Conservation (phyloP, 805 yeast species). For the Clavispora carvajalis region DNA sequence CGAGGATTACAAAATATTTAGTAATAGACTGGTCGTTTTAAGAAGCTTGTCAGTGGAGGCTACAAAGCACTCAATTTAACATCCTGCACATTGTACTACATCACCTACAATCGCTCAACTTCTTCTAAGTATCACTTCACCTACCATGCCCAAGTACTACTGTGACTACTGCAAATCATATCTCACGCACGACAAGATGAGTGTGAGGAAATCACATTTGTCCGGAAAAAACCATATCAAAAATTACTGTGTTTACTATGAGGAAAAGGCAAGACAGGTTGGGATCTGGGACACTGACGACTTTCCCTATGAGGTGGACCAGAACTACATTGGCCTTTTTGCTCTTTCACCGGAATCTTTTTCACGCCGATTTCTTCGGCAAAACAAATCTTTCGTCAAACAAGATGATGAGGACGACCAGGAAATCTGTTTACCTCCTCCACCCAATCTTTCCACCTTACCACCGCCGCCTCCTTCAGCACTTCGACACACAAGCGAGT, state of each 20-base stretch:
- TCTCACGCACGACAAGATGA: conserved; percentile 81
- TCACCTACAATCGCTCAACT: background rate
- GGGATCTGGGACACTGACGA: conserved; percentile 30
- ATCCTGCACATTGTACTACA: background rate
- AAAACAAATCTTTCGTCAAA: conserved; percentile 11
- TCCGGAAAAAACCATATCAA: conserved; percentile 72
- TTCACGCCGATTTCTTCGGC: conserved; percentile 7
- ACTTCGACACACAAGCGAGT: conserved; percentile 10
- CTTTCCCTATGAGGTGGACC: conserved; percentile 30
- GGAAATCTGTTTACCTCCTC: conserved; percentile 15
- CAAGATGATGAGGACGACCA: conserved; percentile 9
- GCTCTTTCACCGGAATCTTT: conserved; percentile 22
- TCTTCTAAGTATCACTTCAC: background rate
- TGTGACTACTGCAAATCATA: conserved; percentile 83
- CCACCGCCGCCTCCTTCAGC: conserved; percentile 17
- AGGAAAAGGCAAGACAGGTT: conserved; percentile 30
- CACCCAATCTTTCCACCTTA: conserved; percentile 11
- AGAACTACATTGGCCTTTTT: conserved; percentile 28
- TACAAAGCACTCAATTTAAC: too few relatives aligned
- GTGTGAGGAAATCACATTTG: conserved; percentile 77
- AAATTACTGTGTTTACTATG: conserved; percentile 71
- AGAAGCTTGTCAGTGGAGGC: too few relatives aligned
- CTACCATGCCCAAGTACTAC: conserved; percentile 61
- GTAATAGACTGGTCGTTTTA: too few relatives aligned
- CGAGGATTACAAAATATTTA: too few relatives aligned